phyloP scores from a whole-genome alignment of 2,329 filamentous ascomycete species.

The Colletotrichum destructivum region DNA sequence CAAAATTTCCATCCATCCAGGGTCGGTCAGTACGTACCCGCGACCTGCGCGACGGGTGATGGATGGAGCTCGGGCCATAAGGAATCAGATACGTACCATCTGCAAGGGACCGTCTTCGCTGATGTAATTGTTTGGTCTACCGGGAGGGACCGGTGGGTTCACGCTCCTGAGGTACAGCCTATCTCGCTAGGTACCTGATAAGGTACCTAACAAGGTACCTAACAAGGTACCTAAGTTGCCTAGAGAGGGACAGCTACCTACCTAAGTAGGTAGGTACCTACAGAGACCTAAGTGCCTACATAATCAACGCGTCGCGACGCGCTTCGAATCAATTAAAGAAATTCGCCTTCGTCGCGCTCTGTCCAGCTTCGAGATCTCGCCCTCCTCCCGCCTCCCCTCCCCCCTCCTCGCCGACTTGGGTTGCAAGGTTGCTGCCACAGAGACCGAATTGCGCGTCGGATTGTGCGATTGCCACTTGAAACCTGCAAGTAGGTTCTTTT shows the following conservation, averaged over 20 bases:
- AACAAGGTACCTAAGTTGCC: no score
- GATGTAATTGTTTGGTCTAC: constrained; percentile 19
- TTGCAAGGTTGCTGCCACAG: neutral
- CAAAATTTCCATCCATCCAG: constrained; percentile 26
- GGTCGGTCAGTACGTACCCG: no score
- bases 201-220: no score
- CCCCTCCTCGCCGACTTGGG: neutral
- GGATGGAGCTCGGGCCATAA: constrained; percentile 29
- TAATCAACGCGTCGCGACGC: constrained; percentile 15
- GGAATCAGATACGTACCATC: neutral
- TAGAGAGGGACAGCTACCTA: no score
- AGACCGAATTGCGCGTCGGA: neutral
- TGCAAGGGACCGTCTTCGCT: neutral
- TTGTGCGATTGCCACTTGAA: no score
- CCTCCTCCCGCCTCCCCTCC: neutral
- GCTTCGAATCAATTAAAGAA: constrained; percentile 1
- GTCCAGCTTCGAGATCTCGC: neutral
- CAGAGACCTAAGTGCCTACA: no score
- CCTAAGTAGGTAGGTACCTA: no score
- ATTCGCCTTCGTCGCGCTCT: constrained; percentile 13
- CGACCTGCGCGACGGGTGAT: neutral
- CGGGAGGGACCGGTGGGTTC: no score
- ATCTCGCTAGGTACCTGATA: no score
- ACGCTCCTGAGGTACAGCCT: no score
- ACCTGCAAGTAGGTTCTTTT: neutral